Percentiles rank a stretch among this genome's conserved stretches.
Evolutionary conservation across 2,329 filamentous ascomycete species (phyloP).

Genomic region (Trichoderma sp.): DNA sequence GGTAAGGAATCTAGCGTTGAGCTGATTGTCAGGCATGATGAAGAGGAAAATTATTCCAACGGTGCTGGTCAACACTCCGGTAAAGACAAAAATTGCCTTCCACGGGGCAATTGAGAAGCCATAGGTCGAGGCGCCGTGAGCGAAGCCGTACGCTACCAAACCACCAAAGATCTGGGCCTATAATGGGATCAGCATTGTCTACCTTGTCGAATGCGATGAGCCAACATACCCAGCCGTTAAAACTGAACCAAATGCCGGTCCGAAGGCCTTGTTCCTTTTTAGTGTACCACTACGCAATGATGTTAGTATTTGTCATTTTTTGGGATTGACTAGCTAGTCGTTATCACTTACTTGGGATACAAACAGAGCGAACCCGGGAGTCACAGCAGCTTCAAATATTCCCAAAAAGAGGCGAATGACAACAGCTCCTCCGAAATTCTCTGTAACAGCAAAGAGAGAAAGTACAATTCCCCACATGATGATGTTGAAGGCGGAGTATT

Average conservation of each 20-base stretch:
- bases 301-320: not conserved
- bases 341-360: constrained; percentile 8
- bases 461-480: constrained; percentile 21
- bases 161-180: constrained; percentile 20
- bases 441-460: not conserved
- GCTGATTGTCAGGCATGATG: constrained; percentile 19
- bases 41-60: constrained; percentile 16
- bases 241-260: constrained; percentile 18
- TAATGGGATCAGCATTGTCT: not conserved
- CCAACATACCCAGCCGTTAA: constrained; percentile 17
- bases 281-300: constrained; percentile 10
- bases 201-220: not conserved
- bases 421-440: constrained; percentile 19
- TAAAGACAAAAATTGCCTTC: constrained; percentile 21
- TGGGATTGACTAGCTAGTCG: too few relatives aligned
- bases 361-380: constrained; percentile 15
- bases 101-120: constrained; percentile 18
- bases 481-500: constrained; percentile 21
- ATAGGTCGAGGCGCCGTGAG: constrained; percentile 8
- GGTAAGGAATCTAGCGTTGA: constrained; percentile 18
- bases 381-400: constrained; percentile 19
- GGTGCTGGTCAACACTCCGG: constrained; percentile 13
- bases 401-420: constrained; percentile 22
- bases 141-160: constrained; percentile 19
- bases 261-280: constrained; percentile 17